These are phyloP conservation scores for Vitis hybrid DNA, from an alignment of 177 flowering plant genomes.

Conservation along the genomic window DNA sequence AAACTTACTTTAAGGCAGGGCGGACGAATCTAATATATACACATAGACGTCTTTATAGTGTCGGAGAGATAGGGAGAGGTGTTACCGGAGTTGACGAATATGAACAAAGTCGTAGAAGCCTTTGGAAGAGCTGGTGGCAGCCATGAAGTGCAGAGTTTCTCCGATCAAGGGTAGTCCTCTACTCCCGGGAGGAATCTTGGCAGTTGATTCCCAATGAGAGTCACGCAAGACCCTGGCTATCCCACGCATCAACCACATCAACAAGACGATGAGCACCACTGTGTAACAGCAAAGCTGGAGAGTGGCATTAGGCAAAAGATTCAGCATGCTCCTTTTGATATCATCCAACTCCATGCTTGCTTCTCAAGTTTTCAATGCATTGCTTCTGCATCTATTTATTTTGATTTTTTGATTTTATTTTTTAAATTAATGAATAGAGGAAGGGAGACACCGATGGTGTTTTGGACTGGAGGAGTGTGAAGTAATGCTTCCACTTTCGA, in stretches of 20 bases:
- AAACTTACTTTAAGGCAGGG: no score
- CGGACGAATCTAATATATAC: no score
- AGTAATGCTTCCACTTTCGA: neutral
- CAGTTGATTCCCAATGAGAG: neutral
- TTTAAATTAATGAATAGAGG: neutral
- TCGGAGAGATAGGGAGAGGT: no score
- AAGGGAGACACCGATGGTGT: neutral
- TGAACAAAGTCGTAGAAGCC: slow-evolving; percentile 57
- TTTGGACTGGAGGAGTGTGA: slow-evolving; percentile 1
- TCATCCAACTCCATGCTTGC: no score
- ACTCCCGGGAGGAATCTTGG: slow-evolving; percentile 44
- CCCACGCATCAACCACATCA: slow-evolving; percentile 6
- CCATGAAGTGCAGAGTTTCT: slow-evolving; percentile 50
- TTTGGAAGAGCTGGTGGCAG: slow-evolving; percentile 37
- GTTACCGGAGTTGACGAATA: slow-evolving; percentile 36
- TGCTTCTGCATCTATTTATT: neutral
- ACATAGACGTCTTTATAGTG: no score
- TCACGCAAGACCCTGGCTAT: neutral
- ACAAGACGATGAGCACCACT: neutral
- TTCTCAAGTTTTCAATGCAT: no score
- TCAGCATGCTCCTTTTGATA: neutral
- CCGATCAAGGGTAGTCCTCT: slow-evolving; percentile 52
- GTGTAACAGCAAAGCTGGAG: slow-evolving; percentile 4
- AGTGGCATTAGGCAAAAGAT: neutral
- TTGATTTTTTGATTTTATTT: neutral